Evolutionary conservation across 148 eudicot genomes (phyloP), one percentile per base, ranked within the genome.

Genomic region (Chenopodium album): DNA sequence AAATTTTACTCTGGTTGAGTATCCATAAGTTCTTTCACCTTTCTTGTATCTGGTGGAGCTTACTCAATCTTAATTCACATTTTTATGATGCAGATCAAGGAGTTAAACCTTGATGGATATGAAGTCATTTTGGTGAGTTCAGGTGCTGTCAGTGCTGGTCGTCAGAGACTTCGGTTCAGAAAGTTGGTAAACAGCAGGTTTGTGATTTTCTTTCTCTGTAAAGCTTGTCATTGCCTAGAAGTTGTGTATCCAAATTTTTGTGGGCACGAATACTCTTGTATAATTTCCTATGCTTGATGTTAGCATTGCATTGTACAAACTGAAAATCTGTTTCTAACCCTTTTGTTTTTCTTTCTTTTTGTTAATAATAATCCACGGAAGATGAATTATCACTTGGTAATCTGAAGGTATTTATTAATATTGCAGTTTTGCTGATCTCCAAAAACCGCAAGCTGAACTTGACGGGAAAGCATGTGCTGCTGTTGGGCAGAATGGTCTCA

Each of bases 381-480:
- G 50, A 26, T n/a, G 41, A 28, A 47, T 16, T 29, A 47, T 29
- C 34, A 73, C 22, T 59, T 66, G 34, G 79, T 81, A 72, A 78
- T 56, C 46, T 46, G 50, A 32, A 77, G 69, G 11, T 81, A 34
- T 79, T 54, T 80, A 63, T 84, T 54, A 28, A 54, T 79, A 3
- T 86, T 86, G 75, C 90, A 96, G 99, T 83, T 94, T 96, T 86
- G 94, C 97, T 76, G 99, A 96, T 84, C 98, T 96, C 82, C 98
- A 96, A 84, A 94, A 91, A 65, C 99, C 99, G n/a, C 99, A 96
- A 88, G 79, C 75, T 50, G 99, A 96, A 83, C 94, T 96, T 82
- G 93, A 92, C 84, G 99, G 99, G 71, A 96, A 96, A 85, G 98
- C 99, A 46, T 96, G 98, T 89, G 99, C 99, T 66, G 98, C 95